These are phyloP conservation scores for Pichia paraexigua DNA, from an alignment of 805 yeast species.

Conservation along the genomic window DNA sequence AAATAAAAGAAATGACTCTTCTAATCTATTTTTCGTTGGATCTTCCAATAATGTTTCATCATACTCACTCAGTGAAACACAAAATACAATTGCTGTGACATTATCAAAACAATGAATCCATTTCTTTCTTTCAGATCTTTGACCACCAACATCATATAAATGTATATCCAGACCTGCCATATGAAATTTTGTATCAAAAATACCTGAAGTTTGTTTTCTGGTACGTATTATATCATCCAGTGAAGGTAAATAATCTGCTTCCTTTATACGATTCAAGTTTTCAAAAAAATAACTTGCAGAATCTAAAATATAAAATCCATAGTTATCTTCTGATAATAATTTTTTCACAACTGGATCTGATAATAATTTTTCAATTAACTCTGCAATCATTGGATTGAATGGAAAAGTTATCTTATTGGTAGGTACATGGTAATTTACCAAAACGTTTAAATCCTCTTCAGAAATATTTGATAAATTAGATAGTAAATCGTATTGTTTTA, in stretches of 20 bases:
- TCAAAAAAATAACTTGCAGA: constrained; percentile 74
- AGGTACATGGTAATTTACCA: constrained; percentile 40
- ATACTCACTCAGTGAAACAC: constrained; percentile 86
- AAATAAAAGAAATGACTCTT: constrained; percentile 74
- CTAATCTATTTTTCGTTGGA: constrained; percentile 63
- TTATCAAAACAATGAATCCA: constrained; percentile 98
- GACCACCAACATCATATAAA: constrained; percentile 89
- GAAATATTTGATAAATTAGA: constrained; percentile 27
- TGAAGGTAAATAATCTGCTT: constrained; percentile 57
- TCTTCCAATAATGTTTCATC: constrained; percentile 82
- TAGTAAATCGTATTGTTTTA: constrained; percentile 41
- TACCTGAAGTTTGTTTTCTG: constrained; percentile 88
- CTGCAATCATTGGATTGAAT: constrained; percentile 44
- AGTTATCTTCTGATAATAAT: constrained; percentile 50
- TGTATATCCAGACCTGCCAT: constrained; percentile 62
- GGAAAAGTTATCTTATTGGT: constrained; percentile 42
- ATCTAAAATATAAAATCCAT: constrained; percentile 76
- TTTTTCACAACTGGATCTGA: constrained; percentile 47
- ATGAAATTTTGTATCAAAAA: constrained; percentile 72
- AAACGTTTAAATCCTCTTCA: constrained; percentile 33
- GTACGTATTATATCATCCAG: constrained; percentile 77
- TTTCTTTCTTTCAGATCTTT: constrained; percentile 88
- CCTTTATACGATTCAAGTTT: constrained; percentile 53
- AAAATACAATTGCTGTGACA: constrained; percentile 80
- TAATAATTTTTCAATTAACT: constrained; percentile 46